Evolutionary conservation across 257 asterid genomes (phyloP), one percentile per base, ranked within the genome.

Genomic region (Haberlea rhodopensis): DNA sequence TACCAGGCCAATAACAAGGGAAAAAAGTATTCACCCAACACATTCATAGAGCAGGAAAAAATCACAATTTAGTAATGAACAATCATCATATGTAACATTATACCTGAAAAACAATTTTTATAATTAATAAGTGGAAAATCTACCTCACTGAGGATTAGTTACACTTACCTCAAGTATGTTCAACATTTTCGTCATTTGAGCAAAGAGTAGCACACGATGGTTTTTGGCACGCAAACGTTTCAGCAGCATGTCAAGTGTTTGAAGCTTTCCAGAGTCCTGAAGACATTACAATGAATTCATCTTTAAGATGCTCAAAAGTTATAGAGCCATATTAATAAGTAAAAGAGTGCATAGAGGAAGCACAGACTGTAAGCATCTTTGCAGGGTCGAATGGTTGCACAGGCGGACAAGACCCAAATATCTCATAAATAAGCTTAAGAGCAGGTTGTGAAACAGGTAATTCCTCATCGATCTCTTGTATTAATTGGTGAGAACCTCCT

Each of bases 241-340:
- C 53, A 92, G 81, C 65, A 92, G 83, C 69, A 87, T 80, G 75
- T 89, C 99, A 55, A 92, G 85, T 10, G 96, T 90, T 74, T 92
- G 99, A 73, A 92, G 99, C 90, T 92, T 92, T 69, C 97, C 99
- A 9, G 97, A 94, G 82, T 94, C 99, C 97, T 89, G 85, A 60
- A 60, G 75, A 67, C 71, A 77, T 40, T 76, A 18, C 66, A 34
- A 58, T 70, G 60, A 70, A n/a, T n/a, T n/a, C n/a, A 63, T n/a
- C 45, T 29, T 64, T 23, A 58, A 40, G 45, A 62, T 25, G 23
- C 66, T 76, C 48, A 68, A 53, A 53, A 48, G 23, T 8, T 23
- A 59, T 23, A n/a, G 11, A 28, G 22, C 60, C 58, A n/a, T n/a
- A 55, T 48, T 24, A 55, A 65, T 26, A 71, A 37, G 68, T 16